These are phyloP conservation scores for Phytophthora idaei DNA, from an alignment of 352 stramenopile genomes.

Conservation along the genomic window DNA sequence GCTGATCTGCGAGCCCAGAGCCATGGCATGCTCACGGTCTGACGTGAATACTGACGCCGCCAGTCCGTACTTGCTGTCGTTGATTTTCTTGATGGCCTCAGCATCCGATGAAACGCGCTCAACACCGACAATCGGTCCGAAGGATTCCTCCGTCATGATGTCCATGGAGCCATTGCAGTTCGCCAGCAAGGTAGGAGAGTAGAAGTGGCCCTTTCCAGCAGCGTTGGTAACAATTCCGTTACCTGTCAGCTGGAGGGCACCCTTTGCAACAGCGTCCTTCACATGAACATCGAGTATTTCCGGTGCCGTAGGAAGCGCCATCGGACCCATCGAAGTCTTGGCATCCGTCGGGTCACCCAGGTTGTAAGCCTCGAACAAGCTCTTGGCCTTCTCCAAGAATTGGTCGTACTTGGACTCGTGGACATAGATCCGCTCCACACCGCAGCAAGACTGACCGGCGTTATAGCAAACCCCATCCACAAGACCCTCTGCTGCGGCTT, in stretches of 20 bases:
- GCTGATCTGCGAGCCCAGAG: slow-evolving; percentile 62
- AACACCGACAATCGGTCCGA: slow-evolving; percentile 82
- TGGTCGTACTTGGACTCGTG: slow-evolving; percentile 81
- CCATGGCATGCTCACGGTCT: slow-evolving; percentile 59
- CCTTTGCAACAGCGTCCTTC: slow-evolving; percentile 76
- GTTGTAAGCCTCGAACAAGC: slow-evolving; percentile 68
- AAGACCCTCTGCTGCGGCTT: slow-evolving; percentile 67
- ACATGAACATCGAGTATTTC: slow-evolving; percentile 62
- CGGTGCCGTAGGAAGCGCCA: slow-evolving; percentile 62
- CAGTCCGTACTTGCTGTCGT: slow-evolving; percentile 82
- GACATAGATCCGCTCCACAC: slow-evolving; percentile 86
- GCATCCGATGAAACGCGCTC: slow-evolving; percentile 72
- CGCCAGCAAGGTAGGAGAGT: slow-evolving; percentile 74
- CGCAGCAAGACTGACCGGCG: slow-evolving; percentile 85
- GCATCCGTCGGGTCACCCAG: slow-evolving; percentile 69
- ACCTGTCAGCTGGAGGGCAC: slow-evolving; percentile 58
- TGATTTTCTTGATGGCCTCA: slow-evolving; percentile 80
- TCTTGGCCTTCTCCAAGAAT: slow-evolving; percentile 72
- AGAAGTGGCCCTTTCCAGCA: slow-evolving; percentile 73
- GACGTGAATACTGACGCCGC: slow-evolving; percentile 78
- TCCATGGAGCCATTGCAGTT: slow-evolving; percentile 72
- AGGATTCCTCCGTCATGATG: slow-evolving; percentile 86
- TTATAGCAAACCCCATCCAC: slow-evolving; percentile 87
- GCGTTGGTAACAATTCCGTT: slow-evolving; percentile 50
- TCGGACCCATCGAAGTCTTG: slow-evolving; percentile 70